Base-by-base conservation (phyloP, 2,329 filamentous ascomycete species). In the Apiospora phragmitis region DNA sequence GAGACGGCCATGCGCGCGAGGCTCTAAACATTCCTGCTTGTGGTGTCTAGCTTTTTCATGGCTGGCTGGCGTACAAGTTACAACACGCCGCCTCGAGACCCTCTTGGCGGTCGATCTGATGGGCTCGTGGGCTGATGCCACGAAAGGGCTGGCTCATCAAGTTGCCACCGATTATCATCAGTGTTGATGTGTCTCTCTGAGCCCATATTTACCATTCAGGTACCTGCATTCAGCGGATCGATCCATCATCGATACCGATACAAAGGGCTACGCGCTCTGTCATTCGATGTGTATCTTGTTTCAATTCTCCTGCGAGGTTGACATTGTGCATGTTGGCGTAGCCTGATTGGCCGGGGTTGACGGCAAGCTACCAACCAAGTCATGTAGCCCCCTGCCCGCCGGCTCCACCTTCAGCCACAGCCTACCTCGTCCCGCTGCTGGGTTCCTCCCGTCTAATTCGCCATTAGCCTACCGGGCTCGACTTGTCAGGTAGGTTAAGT, bases 381-480 rank as follows among this genome's bases (percentile, higher is more conserved):
- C 12, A 55, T 3, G 26, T 12, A 62, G 26, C 49, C 29, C 29
- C 29, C 51, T 59, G 26, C 29, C 29, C 51, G 26, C 29, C 51
- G 29, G 51, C 51, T 59, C 51, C 29, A 59, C 32, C 55, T 38
- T 62, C 55, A 62, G 55, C 55, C 55, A 62, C 55, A 62, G 55
- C 5, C 55, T 24, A 38, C 55, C 32, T 38, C 51, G 51, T 59
- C 32, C 55, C 55, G 55, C 32, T 43, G n/a, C n/a, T n/a, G 55
- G 55, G 29, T 38, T 62, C 9, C 55, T 38, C 55, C 35, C 32
- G 55, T 62, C 55, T 62, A 38, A 62, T 62, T 62, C 55, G 55
- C 55, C 32, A n/a, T 38, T 59, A 35, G 51, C 51, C 51, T 59
- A 59, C 51, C 18, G 51, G 51, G 51, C 51, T 32, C 7, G 29